Evolutionary conservation across 2,329 filamentous ascomycete genomes (phyloP).

Genomic region (Verruconis gallopava): DNA sequence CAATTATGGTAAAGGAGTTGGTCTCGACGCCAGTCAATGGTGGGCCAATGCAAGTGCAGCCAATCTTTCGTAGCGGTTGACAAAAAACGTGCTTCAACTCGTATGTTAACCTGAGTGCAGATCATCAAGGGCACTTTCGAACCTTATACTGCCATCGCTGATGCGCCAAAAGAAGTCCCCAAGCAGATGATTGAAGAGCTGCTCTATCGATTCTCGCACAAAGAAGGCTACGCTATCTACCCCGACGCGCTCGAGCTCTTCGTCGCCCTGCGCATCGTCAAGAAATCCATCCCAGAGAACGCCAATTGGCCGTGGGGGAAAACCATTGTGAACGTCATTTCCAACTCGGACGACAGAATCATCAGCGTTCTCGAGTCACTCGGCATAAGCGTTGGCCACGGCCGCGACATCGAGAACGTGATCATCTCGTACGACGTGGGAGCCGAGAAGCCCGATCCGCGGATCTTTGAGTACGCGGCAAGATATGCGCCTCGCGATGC

Average conservation of each 20-base stretch:
- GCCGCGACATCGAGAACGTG: constrained; percentile 40
- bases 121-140: constrained; percentile 43
- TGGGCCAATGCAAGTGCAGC: constrained; percentile 36
- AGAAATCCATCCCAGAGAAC: background rate
- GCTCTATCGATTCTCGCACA: constrained; percentile 40
- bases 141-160: constrained; percentile 21
- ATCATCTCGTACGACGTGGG: constrained; percentile 53
- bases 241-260: constrained; percentile 36
- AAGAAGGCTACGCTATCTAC: constrained; percentile 39
- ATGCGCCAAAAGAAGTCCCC: constrained; percentile 25
- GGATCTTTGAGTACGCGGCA: constrained; percentile 43
- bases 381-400: constrained; percentile 33
- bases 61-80: background rate
- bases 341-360: constrained; percentile 52
- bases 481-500: constrained; percentile 2
- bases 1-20: constrained; percentile 45
- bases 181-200: constrained; percentile 35
- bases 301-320: constrained; percentile 24
- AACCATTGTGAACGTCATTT: constrained; percentile 43
- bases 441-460: constrained; percentile 42
- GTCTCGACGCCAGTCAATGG: constrained; percentile 38
- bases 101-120: constrained; percentile 24
- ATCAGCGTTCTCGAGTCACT: constrained; percentile 40
- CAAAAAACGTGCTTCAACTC: background rate
- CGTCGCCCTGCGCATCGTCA: constrained; percentile 14